phyloP scores from a whole-genome alignment of 768 basidiomycete genomes.

The Suillus bovinus region DNA sequence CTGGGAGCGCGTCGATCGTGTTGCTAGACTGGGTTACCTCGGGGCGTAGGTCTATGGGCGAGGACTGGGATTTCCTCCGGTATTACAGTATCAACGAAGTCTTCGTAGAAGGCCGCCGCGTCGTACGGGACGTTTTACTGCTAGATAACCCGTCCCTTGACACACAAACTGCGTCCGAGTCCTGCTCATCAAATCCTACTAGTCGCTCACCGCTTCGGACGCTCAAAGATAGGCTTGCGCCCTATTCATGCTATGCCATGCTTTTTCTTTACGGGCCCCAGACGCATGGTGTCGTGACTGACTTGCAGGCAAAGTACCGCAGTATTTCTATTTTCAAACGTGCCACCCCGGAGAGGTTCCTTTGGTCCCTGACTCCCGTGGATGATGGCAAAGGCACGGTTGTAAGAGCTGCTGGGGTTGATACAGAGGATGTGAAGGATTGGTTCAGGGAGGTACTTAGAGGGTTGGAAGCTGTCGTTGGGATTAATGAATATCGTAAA shows the following conservation, averaged over 20 bases:
- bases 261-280: slow-evolving; percentile 77
- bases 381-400: slow-evolving; percentile 50
- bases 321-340: slow-evolving; percentile 63
- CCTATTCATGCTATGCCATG: slow-evolving; percentile 91
- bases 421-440: slow-evolving; percentile 70
- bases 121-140: slow-evolving; percentile 78
- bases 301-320: slow-evolving; percentile 51
- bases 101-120: slow-evolving; percentile 57
- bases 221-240: slow-evolving; percentile 62
- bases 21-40: slow-evolving; percentile 93
- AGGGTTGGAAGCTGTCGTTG: slow-evolving; percentile 54
- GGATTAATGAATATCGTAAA: slow-evolving; percentile 62
- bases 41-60: slow-evolving; percentile 78
- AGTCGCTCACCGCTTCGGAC: slow-evolving; percentile 39
- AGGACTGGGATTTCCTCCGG: slow-evolving; percentile 86
- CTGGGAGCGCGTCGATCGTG: slow-evolving; percentile 58
- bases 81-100: slow-evolving; percentile 90
- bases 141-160: slow-evolving; percentile 51
- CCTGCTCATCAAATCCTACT: slow-evolving; percentile 15
- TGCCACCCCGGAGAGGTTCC: slow-evolving; percentile 51
- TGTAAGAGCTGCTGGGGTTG: slow-evolving; percentile 72
- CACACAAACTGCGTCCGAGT: not conserved
- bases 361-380: slow-evolving; percentile 82
- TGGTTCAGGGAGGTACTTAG: slow-evolving; percentile 65
- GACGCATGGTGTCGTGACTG: slow-evolving; percentile 45